A percentile compares a stretch with the other conserved stretches of the same genome.
Evolutionary conservation across 2,329 filamentous ascomycete species (phyloP).

Genomic region (Achaetomium macrosporum): DNA sequence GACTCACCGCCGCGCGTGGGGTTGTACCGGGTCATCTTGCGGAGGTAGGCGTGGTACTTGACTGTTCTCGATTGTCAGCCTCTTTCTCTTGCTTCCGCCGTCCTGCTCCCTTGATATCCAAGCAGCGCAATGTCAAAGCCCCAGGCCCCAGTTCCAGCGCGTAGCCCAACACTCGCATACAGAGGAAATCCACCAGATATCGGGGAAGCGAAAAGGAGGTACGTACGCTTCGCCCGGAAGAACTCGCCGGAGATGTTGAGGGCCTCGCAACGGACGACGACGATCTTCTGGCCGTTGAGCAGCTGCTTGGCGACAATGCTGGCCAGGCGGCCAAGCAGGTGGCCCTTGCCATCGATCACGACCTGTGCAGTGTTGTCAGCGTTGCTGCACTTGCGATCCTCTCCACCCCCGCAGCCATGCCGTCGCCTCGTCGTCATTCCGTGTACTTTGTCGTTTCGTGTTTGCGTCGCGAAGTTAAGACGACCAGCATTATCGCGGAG

Average conservation of each 20-base stretch:
- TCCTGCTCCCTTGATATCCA: not conserved
- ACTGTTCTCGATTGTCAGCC: constrained; percentile 63
- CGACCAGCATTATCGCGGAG: constrained; percentile 1
- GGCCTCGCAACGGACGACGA: constrained; percentile 96
- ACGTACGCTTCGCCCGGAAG: constrained; percentile 99
- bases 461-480: constrained; percentile 12
- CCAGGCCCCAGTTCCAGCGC: not conserved
- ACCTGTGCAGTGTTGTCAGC: constrained; percentile 54
- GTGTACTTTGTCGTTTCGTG: constrained; percentile 1
- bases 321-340: constrained; percentile 98
- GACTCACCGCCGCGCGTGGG: constrained; percentile 90
- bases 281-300: constrained; percentile 98
- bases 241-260: constrained; percentile 99
- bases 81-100: not conserved
- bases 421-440: not conserved
- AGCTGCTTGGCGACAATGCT: constrained; percentile 98
- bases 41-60: constrained; percentile 99
- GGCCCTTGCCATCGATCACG: constrained; percentile 99
- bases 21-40: constrained; percentile 99
- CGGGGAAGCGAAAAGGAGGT: constrained; percentile 24
- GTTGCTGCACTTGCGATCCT: constrained; percentile 10
- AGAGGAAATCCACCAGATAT: not conserved
- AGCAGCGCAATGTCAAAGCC: not conserved
- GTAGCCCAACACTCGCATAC: not conserved
- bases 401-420: not conserved